These are phyloP conservation scores for Saksenaea oblongispora DNA, from an alignment of 371 early-diverging fungal genomes.

Conservation along the genomic window DNA sequence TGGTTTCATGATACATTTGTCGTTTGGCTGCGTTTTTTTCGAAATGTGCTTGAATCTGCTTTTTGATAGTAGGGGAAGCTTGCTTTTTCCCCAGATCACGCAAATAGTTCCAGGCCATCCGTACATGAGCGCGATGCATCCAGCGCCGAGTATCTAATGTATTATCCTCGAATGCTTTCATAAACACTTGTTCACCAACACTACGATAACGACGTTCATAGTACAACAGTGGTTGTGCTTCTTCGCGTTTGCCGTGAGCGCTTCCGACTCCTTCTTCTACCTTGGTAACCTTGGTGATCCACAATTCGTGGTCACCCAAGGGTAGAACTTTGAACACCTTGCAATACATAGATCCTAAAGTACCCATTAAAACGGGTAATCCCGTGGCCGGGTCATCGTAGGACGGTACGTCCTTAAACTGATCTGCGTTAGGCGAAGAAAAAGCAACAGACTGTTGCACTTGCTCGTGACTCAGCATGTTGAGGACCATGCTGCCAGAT, in stretches of 20 bases:
- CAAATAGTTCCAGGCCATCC: slow-evolving; percentile 69
- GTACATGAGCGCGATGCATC: slow-evolving; percentile 64
- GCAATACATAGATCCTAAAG: slow-evolving; percentile 68
- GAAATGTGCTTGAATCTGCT: slow-evolving; percentile 46
- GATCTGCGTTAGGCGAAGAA: slow-evolving; percentile 57
- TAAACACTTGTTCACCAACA: slow-evolving; percentile 61
- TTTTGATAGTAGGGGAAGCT: slow-evolving; percentile 48
- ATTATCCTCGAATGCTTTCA: slow-evolving; percentile 54
- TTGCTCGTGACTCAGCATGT: slow-evolving; percentile 61
- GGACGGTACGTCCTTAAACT: slow-evolving; percentile 60
- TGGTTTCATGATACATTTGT: slow-evolving; percentile 57
- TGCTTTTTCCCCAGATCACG: slow-evolving; percentile 41
- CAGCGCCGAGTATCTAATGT: slow-evolving; percentile 45
- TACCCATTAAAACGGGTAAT: slow-evolving; percentile 61
- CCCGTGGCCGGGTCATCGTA: slow-evolving; percentile 53
- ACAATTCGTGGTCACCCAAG: slow-evolving; percentile 71
- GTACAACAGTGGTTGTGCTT: slow-evolving; percentile 60
- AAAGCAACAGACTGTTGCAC: slow-evolving; percentile 64
- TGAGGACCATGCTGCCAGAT: slow-evolving; percentile 63
- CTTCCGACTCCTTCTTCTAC: slow-evolving; percentile 61
- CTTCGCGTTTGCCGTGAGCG: slow-evolving; percentile 42
- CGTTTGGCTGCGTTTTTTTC: slow-evolving; percentile 35
- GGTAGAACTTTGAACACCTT: slow-evolving; percentile 43
- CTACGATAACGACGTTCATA: slow-evolving; percentile 66
- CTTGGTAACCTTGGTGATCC: slow-evolving; percentile 63